Percentiles rank a stretch among this genome's conserved stretches.
phyloP scores from a whole-genome alignment of 2,329 filamentous ascomycete species.

The Stagonosporopsis chrysanthemi region DNA sequence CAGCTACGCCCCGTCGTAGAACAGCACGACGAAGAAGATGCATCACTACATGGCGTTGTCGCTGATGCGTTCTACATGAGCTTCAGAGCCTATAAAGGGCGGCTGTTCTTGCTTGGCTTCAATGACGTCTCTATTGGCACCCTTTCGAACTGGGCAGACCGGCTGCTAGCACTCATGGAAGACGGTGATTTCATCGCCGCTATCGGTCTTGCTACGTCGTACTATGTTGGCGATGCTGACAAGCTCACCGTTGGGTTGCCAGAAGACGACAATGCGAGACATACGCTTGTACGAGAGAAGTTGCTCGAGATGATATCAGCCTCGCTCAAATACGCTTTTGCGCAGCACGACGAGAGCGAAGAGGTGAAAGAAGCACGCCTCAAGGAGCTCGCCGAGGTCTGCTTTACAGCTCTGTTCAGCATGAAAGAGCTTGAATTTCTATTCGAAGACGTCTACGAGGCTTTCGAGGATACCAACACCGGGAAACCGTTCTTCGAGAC shows the following conservation, averaged over 20 bases:
- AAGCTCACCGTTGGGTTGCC: conserved; percentile 93
- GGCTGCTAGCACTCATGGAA: conserved; percentile 92
- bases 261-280: conserved; percentile 77
- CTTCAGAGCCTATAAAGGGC: conserved; percentile 92
- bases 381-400: conserved; percentile 79
- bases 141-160: conserved; percentile 96
- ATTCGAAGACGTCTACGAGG: conserved; percentile 89
- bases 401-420: conserved; percentile 81
- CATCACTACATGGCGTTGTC: conserved; percentile 91
- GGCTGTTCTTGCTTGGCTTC: conserved; percentile 90
- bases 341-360: conserved; percentile 62
- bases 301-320: conserved; percentile 92
- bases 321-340: conserved; percentile 88
- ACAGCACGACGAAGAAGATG: conserved; percentile 84
- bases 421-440: conserved; percentile 83
- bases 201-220: conserved; percentile 87
- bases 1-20: conserved; percentile 88
- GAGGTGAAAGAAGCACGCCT: conserved; percentile 67
- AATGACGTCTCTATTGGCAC: conserved; percentile 91
- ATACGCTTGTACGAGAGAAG: conserved; percentile 85
- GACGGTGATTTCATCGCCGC: conserved; percentile 94
- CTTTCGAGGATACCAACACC: conserved; percentile 79
- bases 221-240: conserved; percentile 90
- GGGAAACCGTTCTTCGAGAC: conserved; percentile 84
- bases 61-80: conserved; percentile 99